phyloP scores from a whole-genome alignment of 2,329 filamentous ascomycete genomes.

The Oidium heveae region DNA sequence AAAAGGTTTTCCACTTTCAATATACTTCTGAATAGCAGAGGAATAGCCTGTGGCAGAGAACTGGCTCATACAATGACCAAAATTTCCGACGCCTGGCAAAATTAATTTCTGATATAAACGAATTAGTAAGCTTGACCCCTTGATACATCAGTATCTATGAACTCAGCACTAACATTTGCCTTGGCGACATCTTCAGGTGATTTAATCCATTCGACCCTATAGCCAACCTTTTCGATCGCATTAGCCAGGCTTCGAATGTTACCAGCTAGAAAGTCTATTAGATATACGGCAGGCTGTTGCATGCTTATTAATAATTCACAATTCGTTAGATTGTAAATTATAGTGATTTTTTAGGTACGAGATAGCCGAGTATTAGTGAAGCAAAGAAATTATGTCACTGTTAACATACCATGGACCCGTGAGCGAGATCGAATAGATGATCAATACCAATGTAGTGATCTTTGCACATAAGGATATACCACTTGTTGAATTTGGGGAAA shows the following conservation, averaged over 20 bases:
- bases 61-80: slow-evolving; percentile 80
- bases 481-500: too few species aligned
- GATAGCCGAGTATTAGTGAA: too few species aligned
- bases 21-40: slow-evolving; percentile 59
- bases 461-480: too few species aligned
- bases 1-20: slow-evolving; percentile 79
- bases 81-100: slow-evolving; percentile 88
- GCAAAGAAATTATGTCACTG: too few species aligned
- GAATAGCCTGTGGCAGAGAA: slow-evolving; percentile 62
- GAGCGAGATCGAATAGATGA: too few species aligned
- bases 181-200: slow-evolving; percentile 60
- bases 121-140: not conserved
- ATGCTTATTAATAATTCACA: too few species aligned
- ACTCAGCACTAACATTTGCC: slow-evolving; percentile 41
- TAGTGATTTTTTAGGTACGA: too few species aligned
- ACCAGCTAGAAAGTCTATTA: slow-evolving; percentile 77
- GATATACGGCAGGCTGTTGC: slow-evolving; percentile 26
- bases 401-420: too few species aligned
- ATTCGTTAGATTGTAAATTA: too few species aligned
- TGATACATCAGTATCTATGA: too few species aligned
- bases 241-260: slow-evolving; percentile 93
- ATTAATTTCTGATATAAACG: slow-evolving; percentile 48
- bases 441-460: too few species aligned
- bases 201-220: slow-evolving; percentile 75
- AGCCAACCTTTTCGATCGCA: slow-evolving; percentile 88